These are phyloP conservation scores for Xylariaceae sp. DNA, from an alignment of 2,329 filamentous ascomycete genomes.

Conservation along the genomic window DNA sequence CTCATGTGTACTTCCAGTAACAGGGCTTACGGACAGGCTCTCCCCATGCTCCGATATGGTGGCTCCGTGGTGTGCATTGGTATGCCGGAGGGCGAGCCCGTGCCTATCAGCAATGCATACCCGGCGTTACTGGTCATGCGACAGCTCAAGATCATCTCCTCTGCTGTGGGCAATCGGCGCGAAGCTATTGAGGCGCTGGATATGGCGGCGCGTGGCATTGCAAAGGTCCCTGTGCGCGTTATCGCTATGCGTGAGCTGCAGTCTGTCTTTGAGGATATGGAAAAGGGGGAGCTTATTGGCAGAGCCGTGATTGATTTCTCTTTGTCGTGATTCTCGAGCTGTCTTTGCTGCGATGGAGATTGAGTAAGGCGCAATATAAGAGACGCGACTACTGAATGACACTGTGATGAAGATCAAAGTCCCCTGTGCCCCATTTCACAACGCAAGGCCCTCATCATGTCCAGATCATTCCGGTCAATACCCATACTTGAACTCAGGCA, in stretches of 20 bases:
- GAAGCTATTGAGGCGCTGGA: constrained; percentile 17
- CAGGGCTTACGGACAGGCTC: constrained; percentile 14
- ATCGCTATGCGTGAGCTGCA: constrained; percentile 16
- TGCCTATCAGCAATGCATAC: constrained; percentile 11
- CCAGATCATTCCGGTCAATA: too few species aligned
- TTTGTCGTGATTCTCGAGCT: neutral
- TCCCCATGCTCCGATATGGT: constrained; percentile 16
- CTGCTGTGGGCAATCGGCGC: constrained; percentile 17
- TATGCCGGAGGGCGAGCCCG: constrained; percentile 16
- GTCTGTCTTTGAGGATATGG: constrained; percentile 18
- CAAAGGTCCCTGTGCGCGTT: constrained; percentile 15
- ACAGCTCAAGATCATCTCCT: constrained; percentile 9
- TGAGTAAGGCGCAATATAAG: too few species aligned
- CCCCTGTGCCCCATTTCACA: too few species aligned
- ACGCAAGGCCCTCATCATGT: too few species aligned
- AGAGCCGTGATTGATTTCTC: constrained; percentile 17
- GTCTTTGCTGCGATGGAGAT: too few species aligned
- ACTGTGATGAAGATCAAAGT: too few species aligned
- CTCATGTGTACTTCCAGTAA: constrained; percentile 17
- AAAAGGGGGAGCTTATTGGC: constrained; percentile 7
- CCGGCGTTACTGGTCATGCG: constrained; percentile 5
- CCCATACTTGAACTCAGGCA: too few species aligned
- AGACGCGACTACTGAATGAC: too few species aligned
- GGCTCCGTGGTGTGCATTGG: constrained; percentile 20
- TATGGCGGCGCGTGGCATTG: constrained; percentile 16